phyloP scores from a whole-genome alignment of 208 protist species.

The Leishmania tarentolae region DNA sequence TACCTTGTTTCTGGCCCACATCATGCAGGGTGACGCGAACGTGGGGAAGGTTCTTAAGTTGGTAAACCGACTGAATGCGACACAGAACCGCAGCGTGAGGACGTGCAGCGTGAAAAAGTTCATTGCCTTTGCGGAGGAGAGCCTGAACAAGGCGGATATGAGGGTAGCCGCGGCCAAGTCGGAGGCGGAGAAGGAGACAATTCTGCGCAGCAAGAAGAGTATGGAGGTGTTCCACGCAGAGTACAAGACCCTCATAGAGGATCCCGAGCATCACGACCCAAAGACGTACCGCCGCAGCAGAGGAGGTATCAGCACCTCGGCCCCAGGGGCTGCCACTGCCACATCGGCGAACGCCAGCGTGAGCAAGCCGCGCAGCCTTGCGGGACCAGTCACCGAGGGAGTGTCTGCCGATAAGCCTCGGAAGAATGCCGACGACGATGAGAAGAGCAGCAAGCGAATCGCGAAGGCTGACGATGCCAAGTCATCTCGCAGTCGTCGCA shows the following conservation, averaged over 20 bases:
- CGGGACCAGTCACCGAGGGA: not conserved
- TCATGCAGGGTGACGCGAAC: constrained; percentile 45
- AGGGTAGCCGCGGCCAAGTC: constrained; percentile 38
- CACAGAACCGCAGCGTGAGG: constrained; percentile 53
- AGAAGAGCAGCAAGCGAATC: constrained; percentile 1
- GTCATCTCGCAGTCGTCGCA: constrained; percentile 6
- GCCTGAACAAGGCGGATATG: constrained; percentile 39
- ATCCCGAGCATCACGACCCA: constrained; percentile 53
- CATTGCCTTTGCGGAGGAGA: constrained; percentile 57
- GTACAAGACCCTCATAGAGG: constrained; percentile 56
- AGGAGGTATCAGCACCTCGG: constrained; percentile 14
- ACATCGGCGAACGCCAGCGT: not conserved
- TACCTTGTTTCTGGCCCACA: constrained; percentile 51
- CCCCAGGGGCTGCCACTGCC: not conserved
- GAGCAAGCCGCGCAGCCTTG: constrained; percentile 4
- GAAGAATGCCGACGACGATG: not conserved
- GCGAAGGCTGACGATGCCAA: constrained; percentile 3
- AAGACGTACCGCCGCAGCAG: constrained; percentile 59
- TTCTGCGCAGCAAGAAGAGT: constrained; percentile 46
- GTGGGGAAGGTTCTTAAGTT: constrained; percentile 32
- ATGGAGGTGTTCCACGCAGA: constrained; percentile 63
- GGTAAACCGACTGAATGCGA: constrained; percentile 40
- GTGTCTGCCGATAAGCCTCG: not conserved
- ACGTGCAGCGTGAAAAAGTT: constrained; percentile 61
- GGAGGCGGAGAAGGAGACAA: constrained; percentile 38